Evolutionary conservation across 257 asterid genomes (phyloP), one percentile per base, ranked within the genome.

Genomic region (Nicotiana undulata): DNA sequence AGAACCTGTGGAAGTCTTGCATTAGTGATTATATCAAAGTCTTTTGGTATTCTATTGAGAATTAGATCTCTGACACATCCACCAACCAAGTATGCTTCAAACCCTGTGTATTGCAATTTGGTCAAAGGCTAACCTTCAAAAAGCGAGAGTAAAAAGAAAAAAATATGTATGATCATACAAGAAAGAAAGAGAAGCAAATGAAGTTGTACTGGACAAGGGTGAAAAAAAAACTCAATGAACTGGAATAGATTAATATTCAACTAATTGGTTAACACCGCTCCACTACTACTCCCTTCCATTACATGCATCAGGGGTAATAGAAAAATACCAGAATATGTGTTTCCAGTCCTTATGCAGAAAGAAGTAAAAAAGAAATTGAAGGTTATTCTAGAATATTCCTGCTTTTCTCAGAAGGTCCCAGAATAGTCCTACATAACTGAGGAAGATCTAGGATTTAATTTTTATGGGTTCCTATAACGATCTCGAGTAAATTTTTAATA

Each of bases 41-140:
- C 98, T 86, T 95, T 95, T 55, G 99, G 97, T 81, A 89, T 85
- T 89, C 83, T 91, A 66, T 91, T 86, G 82, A 95, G 96, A 85
- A 95, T 86, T 77, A 95, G 87, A 88, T 95, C 99, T 89, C 98
- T 91, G 68, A 95, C 97, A 83, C 98, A 95, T 79, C 99, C 99
- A 83, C 99, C 99, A 86, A 95, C 99, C 85, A 95, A 89, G 90
- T 91, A 95, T 77, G 98, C 91, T 79, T 92, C 90, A 79, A 83
- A 92, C 75, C 99, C 99, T 95, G 90, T 16, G 60, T 49, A 78
- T 10, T 20, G 29, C 56, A 68, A 70, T 49, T 34, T 9, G 70
- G 56, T 20, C 24, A 53, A 24, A 79, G 51, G 34, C 16, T 6
- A n/a, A 44, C 53, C 59, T 49, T 49, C 55, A 49, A 40, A 37